Percentiles rank a stretch among this genome's conserved stretches.
Evolutionary conservation across 257 asterid species (phyloP).

Genomic region (Solanum chmielewskii): DNA sequence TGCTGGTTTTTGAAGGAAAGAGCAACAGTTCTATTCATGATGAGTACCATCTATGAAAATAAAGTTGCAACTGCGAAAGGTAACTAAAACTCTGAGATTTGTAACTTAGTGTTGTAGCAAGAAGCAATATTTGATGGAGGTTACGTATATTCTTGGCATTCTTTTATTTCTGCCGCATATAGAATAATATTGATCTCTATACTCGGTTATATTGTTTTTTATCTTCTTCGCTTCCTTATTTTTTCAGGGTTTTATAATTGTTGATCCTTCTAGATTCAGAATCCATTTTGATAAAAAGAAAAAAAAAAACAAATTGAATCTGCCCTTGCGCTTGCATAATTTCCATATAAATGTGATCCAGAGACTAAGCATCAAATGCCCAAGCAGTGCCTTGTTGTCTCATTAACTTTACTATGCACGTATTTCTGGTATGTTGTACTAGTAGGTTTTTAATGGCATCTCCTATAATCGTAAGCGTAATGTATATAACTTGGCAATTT

Average conservation of each 20-base stretch:
- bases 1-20: neutral
- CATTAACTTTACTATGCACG: neutral
- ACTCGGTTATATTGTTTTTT: neutral
- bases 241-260: neutral
- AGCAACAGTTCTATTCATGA: neutral
- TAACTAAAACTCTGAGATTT: neutral
- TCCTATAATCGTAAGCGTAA: constrained; percentile 86
- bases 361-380: too few relatives aligned
- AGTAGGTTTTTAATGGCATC: constrained; percentile 63
- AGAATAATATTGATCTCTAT: neutral
- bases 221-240: neutral
- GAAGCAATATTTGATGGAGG: neutral
- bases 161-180: neutral
- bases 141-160: neutral
- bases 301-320: too few relatives aligned
- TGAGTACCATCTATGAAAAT: neutral
- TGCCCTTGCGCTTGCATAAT: too few relatives aligned
- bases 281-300: neutral
- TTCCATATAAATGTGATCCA: too few relatives aligned
- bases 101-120: neutral
- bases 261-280: neutral
- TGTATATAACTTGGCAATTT: constrained; percentile 81
- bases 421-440: neutral
- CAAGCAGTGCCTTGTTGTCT: neutral
- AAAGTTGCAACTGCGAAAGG: neutral